Conservation (phyloP, 192 early-diverging fungal species). For the Coemansia sp. region DNA sequence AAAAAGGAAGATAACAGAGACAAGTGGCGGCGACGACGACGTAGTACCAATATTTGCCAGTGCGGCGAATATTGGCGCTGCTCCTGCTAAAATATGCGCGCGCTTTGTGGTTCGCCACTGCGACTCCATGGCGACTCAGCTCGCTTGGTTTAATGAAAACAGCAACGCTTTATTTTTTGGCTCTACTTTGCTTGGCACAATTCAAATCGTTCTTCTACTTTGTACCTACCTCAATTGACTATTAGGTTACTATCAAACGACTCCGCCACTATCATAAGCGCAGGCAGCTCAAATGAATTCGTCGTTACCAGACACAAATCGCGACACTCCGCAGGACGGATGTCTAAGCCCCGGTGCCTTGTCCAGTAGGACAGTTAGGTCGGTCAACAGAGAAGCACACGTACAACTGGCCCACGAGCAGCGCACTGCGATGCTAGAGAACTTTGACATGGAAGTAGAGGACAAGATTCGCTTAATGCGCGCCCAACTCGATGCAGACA, state of each 20-base stretch:
- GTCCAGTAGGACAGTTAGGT: conserved; percentile 18
- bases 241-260: background rate
- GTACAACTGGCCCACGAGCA: conserved; percentile 44
- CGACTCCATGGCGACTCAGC: background rate
- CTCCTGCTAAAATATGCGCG: conserved; percentile 2
- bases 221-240: background rate
- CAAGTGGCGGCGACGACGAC: background rate
- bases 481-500: conserved; percentile 46
- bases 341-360: conserved; percentile 22
- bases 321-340: conserved; percentile 12
- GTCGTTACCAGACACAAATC: conserved; percentile 6
- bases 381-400: conserved; percentile 22
- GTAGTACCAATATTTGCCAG: background rate
- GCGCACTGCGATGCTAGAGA: conserved; percentile 50
- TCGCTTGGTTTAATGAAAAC: background rate
- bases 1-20: background rate
- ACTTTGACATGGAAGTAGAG: conserved; percentile 55
- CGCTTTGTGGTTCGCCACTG: background rate
- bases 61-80: conserved; percentile 5
- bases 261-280: background rate
- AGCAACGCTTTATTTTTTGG: background rate
- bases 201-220: background rate
- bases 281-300: background rate
- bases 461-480: conserved; percentile 54
- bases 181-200: background rate